Base-by-base conservation (phyloP, 2,329 filamentous ascomycete species). In the Claviceps pusilla region DNA sequence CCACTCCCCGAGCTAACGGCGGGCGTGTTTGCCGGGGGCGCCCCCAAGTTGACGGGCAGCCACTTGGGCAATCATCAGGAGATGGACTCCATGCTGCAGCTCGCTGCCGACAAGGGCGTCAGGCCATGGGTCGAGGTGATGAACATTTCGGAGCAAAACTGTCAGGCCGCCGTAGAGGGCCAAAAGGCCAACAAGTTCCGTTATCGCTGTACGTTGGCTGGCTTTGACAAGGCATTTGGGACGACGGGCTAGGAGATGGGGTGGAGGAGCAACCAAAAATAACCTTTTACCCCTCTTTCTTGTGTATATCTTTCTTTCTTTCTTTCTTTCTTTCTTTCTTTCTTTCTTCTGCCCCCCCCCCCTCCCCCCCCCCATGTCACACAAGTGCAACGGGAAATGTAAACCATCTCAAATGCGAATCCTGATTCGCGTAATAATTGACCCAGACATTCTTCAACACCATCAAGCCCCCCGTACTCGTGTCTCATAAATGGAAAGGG, bases 171-270 rank as follows among this genome's bases (percentile, higher is more conserved):
- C 0, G 78, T 88, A 19, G 76, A 82, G 65, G 76, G 82, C 59
- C 78, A 90, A 51, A 80, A 84, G 63, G 80, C 79, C 58, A 85
- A 85, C 60, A 79, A 87, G 65, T 83, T 89, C 14, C 76, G 76
- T 39, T 91, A 87, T 65, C 75, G 87, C 45, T 83, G 87, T 62
- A 87, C 84, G 0, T 66, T 90, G 62, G 80, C 79, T 12, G 78
- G 79, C 10, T 87, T 77, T 61, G 80, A 87, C 61, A 80, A 84
- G 72, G 79, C 72, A 0, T 87, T 87, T 56, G 39, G 46, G 10
- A 48, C 19, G 28, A 35, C 54, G 2, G 24, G 24, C 2, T 24
- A 24, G 24, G 24, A 24, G 24, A 24, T 24, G 24, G 24, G 24
- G 24, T 24, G 24, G 24, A 3, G 24, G 24, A 24, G 24, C 24